These are phyloP conservation scores for Alternaria angustiovoidea DNA, from an alignment of 2,329 filamentous ascomycete genomes.

Conservation along the genomic window DNA sequence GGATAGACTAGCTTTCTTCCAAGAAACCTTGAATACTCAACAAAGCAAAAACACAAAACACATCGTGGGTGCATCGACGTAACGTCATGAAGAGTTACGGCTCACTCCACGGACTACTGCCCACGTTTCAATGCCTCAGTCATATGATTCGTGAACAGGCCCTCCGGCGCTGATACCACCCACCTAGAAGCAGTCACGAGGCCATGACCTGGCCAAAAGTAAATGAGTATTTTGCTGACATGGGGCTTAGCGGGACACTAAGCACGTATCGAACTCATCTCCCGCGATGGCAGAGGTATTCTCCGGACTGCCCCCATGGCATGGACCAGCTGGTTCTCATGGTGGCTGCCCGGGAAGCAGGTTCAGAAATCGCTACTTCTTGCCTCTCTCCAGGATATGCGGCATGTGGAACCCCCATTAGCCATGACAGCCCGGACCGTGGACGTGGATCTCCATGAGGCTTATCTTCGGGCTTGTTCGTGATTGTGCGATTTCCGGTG, in stretches of 20 bases:
- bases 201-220: conserved; percentile 3
- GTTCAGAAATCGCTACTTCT: background rate
- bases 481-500: conserved; percentile 4
- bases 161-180: conserved; percentile 1
- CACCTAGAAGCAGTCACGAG: background rate
- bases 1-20: background rate
- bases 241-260: background rate
- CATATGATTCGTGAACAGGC: conserved; percentile 3
- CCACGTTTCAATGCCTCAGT: conserved; percentile 1
- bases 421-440: background rate
- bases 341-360: conserved; percentile 5
- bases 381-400: background rate
- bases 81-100: background rate
- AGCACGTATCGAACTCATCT: conserved; percentile 6
- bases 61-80: background rate
- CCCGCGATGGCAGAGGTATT: conserved; percentile 4
- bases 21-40: background rate
- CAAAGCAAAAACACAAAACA: conserved; percentile 4
- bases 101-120: background rate
- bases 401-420: conserved; percentile 5
- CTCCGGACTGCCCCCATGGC: conserved; percentile 6
- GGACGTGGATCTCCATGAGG: conserved; percentile 6
- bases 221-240: conserved; percentile 3
- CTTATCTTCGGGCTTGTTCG: conserved; percentile 12
- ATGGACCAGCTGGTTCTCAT: conserved; percentile 3